These are phyloP conservation scores for Colletotrichum coccodes DNA, from an alignment of 2,329 filamentous ascomycete genomes.

Conservation along the genomic window DNA sequence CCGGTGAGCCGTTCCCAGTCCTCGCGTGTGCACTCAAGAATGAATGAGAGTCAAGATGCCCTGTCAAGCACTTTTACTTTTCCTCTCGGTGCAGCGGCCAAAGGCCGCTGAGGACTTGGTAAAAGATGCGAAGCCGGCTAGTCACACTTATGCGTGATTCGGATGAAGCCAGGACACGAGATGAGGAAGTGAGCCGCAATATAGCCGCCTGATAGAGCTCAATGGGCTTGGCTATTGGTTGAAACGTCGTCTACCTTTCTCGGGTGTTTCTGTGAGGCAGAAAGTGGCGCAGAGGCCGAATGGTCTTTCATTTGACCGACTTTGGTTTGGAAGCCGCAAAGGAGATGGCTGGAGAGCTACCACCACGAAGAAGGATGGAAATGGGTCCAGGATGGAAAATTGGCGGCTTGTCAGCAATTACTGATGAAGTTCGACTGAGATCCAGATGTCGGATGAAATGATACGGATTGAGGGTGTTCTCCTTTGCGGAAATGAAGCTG, in stretches of 20 bases:
- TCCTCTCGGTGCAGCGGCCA: background rate
- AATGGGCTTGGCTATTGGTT: background rate
- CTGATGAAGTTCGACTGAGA: background rate
- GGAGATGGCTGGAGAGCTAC: background rate
- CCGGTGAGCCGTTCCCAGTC: background rate
- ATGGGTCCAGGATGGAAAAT: background rate
- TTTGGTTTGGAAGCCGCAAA: background rate
- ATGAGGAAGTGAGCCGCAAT: background rate
- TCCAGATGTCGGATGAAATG: background rate
- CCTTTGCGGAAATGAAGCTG: background rate
- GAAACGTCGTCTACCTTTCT: background rate
- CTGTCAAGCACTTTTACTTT: no score
- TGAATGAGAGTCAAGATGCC: background rate
- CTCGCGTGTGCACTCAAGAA: no score
- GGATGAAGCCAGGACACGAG: background rate
- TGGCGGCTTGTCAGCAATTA: background rate
- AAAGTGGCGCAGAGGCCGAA: background rate
- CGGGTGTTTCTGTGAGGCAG: no score
- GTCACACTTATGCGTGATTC: background rate
- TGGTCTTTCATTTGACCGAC: background rate
- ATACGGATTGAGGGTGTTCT: background rate
- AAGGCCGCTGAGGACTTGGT: background rate
- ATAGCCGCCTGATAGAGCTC: background rate
- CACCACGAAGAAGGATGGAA: background rate
- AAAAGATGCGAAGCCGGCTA: background rate